A percentile compares a stretch with the other conserved stretches of the same genome.
These are phyloP conservation scores for Trichoderma lentiforme DNA, from an alignment of 2,329 filamentous ascomycete genomes.

Conservation along the genomic window DNA sequence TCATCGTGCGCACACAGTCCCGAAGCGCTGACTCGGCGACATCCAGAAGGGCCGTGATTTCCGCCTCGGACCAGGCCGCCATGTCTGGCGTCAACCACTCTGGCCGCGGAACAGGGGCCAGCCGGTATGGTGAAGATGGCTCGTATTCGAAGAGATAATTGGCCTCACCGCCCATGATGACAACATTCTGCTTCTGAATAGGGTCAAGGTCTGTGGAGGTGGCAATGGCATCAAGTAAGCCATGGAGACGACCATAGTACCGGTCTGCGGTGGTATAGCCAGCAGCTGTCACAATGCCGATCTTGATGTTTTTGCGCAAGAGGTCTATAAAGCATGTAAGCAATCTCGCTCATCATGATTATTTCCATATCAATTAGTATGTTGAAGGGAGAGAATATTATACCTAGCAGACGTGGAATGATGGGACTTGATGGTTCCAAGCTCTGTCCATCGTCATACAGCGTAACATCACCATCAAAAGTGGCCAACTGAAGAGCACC, in stretches of 20 bases:
- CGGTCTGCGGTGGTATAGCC: conserved; percentile 85
- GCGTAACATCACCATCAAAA: conserved; percentile 95
- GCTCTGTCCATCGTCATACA: conserved; percentile 86
- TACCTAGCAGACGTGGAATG: conserved; percentile 60
- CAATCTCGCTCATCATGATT: no score
- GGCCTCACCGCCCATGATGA: conserved; percentile 93
- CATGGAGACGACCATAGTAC: conserved; percentile 84
- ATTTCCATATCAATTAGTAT: no score
- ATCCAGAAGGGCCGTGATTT: conserved; percentile 79
- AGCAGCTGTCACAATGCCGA: conserved; percentile 95
- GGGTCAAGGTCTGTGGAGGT: conserved; percentile 56
- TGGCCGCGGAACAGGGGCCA: conserved; percentile 62
- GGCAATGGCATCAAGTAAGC: conserved; percentile 77
- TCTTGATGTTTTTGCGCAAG: conserved; percentile 71
- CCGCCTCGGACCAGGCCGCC: conserved; percentile 70
- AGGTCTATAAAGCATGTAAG: conserved; percentile 49
- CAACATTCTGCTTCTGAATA: conserved; percentile 69
- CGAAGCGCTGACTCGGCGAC: conserved; percentile 80
- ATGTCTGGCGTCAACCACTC: conserved; percentile 78
- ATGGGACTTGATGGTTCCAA: conserved; percentile 74
- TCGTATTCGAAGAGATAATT: conserved; percentile 91
- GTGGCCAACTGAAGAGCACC: conserved; percentile 80
- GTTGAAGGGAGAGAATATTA: background rate
- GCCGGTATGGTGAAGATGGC: conserved; percentile 58
- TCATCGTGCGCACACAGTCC: conserved; percentile 76